These are phyloP conservation scores for Aspergillus wentii DNA, from an alignment of 495 filamentous ascomycete genomes.

Conservation along the genomic window DNA sequence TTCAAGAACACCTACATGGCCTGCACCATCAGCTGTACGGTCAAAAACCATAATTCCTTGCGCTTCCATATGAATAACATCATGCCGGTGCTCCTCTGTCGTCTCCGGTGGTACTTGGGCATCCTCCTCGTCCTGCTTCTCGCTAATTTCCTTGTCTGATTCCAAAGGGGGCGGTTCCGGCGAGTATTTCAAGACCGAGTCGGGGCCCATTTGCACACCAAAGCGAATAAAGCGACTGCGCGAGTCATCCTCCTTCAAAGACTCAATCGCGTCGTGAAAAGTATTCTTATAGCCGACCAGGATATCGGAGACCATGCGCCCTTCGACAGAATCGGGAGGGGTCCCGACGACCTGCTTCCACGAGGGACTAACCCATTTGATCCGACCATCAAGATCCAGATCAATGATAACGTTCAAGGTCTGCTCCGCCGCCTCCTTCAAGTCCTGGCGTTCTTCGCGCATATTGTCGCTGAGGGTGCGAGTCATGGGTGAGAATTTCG, in stretches of 20 bases:
- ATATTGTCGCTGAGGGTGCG: slow-evolving; percentile 63
- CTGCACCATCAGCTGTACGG: slow-evolving; percentile 72
- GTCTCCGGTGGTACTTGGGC: slow-evolving; percentile 33
- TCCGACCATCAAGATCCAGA: slow-evolving; percentile 77
- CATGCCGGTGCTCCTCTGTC: slow-evolving; percentile 39
- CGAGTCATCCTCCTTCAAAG: slow-evolving; percentile 89
- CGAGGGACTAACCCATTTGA: slow-evolving; percentile 95
- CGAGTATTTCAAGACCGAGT: slow-evolving; percentile 58
- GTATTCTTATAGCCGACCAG: slow-evolving; percentile 71
- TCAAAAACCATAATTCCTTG: slow-evolving; percentile 99
- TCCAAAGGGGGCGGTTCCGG: slow-evolving; percentile 33
- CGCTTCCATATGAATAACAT: slow-evolving; percentile 76
- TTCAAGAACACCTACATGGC: slow-evolving; percentile 57
- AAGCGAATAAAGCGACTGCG: slow-evolving; percentile 90
- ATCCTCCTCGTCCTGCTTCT: slow-evolving; percentile 38
- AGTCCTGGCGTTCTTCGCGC: slow-evolving; percentile 78
- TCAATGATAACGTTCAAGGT: slow-evolving; percentile 94
- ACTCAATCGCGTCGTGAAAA: slow-evolving; percentile 78
- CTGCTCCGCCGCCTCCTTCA: slow-evolving; percentile 93
- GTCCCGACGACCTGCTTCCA: slow-evolving; percentile 93
- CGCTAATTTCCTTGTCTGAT: slow-evolving; percentile 10
- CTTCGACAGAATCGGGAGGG: slow-evolving; percentile 63
- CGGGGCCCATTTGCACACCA: slow-evolving; percentile 65
- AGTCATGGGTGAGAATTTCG: slow-evolving; percentile 46
- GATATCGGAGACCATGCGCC: slow-evolving; percentile 73